Conservation (phyloP, 139 green algal species). For the Chlamydomonas eustigma region DNA sequence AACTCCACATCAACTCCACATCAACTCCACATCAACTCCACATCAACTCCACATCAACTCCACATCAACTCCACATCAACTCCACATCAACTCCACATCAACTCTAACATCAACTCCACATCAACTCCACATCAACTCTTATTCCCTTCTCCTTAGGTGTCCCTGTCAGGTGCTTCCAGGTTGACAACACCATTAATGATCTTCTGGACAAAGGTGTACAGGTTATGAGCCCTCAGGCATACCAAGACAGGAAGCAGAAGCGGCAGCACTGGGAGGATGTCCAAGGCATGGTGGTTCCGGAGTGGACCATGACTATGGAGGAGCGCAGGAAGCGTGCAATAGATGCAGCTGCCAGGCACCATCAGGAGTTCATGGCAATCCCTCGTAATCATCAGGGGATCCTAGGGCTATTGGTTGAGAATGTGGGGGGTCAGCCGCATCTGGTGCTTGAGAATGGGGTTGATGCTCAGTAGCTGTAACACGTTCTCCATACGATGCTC, state of each 20-base stretch:
- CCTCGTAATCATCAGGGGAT: no score
- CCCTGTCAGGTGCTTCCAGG: constrained; percentile 35
- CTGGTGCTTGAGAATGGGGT: not conserved
- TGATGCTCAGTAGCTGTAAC: not conserved
- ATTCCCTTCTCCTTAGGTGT: constrained; percentile 20
- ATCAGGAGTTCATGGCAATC: not conserved
- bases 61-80: no score
- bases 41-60: no score
- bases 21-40: no score
- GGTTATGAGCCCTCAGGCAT: constrained; percentile 21
- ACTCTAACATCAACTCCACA: no score
- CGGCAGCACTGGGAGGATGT: constrained; percentile 23
- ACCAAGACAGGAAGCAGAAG: constrained; percentile 39
- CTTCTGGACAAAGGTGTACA: constrained; percentile 20
- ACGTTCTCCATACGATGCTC: no score
- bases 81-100: no score
- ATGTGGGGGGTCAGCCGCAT: not conserved
- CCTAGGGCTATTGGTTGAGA: not conserved
- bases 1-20: no score
- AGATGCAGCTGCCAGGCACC: not conserved
- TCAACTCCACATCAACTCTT: not conserved
- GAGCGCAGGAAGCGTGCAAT: not conserved
- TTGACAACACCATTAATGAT: constrained; percentile 40
- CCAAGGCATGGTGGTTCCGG: not conserved
- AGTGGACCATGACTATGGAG: not conserved